phyloP scores from a whole-genome alignment of 2,329 filamentous ascomycete genomes.

The Fusarium fracticaudum region DNA sequence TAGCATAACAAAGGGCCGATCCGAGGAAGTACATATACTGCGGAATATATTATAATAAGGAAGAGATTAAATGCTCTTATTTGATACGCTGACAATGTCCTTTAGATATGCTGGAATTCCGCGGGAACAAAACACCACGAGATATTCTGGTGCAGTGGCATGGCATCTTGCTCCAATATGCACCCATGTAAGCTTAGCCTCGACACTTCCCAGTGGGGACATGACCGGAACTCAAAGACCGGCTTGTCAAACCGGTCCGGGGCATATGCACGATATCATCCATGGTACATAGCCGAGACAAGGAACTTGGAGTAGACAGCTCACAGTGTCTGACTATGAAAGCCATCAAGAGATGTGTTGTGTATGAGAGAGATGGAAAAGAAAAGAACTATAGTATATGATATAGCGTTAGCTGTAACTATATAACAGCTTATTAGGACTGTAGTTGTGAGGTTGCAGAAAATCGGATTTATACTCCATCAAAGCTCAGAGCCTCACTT shows the following conservation, averaged over 20 bases:
- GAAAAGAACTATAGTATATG: not conserved
- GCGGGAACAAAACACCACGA: not conserved
- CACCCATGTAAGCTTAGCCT: not conserved
- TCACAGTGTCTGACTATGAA: not conserved
- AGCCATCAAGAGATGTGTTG: not conserved
- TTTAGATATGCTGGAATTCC: not conserved
- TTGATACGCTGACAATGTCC: not conserved
- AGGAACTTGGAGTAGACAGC: not conserved
- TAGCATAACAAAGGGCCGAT: slow-evolving; percentile 12
- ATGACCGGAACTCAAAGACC: slow-evolving; percentile 25
- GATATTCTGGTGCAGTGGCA: not conserved
- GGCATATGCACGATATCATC: slow-evolving; percentile 29
- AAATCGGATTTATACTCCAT: not conserved
- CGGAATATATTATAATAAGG: not conserved
- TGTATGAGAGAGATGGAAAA: not conserved
- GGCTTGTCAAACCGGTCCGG: slow-evolving; percentile 24
- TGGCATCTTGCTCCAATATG: not conserved
- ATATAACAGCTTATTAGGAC: not conserved
- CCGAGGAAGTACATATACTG: slow-evolving; percentile 12
- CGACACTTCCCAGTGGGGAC: slow-evolving; percentile 6
- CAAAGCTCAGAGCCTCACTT: slow-evolving; percentile 20
- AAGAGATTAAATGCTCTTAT: not conserved
- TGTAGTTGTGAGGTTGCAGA: not conserved
- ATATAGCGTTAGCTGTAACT: not conserved
- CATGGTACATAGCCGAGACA: slow-evolving; percentile 13